Percentiles rank a stretch among this genome's conserved stretches.
These are phyloP conservation scores for Paxillus ammoniavirescens DNA, from an alignment of 768 basidiomycete species.

Conservation along the genomic window DNA sequence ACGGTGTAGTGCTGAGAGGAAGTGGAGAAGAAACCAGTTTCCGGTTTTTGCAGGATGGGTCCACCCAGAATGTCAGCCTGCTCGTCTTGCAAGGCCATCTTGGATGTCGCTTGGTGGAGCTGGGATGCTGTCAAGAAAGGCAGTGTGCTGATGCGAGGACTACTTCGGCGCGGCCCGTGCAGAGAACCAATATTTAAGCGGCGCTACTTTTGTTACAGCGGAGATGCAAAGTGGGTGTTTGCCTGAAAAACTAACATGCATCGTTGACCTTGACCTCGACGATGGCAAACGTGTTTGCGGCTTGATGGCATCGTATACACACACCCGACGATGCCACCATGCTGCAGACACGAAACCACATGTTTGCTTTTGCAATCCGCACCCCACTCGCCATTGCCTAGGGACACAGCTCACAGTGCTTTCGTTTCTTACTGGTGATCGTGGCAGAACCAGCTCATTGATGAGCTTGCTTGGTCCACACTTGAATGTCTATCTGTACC, in stretches of 20 bases:
- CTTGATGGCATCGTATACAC: background rate
- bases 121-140: constrained; percentile 22
- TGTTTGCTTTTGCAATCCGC: background rate
- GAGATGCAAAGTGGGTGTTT: background rate
- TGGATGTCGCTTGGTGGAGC: constrained; percentile 19
- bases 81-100: constrained; percentile 58
- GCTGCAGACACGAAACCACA: background rate
- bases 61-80: constrained; percentile 72
- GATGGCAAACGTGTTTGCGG: background rate
- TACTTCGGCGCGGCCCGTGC: constrained; percentile 18
- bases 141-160: constrained; percentile 8
- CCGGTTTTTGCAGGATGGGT: constrained; percentile 40
- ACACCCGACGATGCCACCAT: background rate
- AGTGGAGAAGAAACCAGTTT: constrained; percentile 23
- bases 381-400: constrained; percentile 70
- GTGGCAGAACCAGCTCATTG: constrained; percentile 56
- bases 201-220: constrained; percentile 8
- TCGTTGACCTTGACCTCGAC: background rate
- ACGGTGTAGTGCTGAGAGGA: constrained; percentile 36
- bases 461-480: constrained; percentile 61
- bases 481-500: constrained; percentile 60
- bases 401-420: constrained; percentile 71
- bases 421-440: constrained; percentile 74
- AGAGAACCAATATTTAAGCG: constrained; percentile 23
- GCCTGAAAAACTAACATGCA: background rate